Percentiles rank a stretch among this genome's conserved stretches.
Conservation (phyloP, 331 rosid genomes). For the Acacia pycnantha region DNA sequence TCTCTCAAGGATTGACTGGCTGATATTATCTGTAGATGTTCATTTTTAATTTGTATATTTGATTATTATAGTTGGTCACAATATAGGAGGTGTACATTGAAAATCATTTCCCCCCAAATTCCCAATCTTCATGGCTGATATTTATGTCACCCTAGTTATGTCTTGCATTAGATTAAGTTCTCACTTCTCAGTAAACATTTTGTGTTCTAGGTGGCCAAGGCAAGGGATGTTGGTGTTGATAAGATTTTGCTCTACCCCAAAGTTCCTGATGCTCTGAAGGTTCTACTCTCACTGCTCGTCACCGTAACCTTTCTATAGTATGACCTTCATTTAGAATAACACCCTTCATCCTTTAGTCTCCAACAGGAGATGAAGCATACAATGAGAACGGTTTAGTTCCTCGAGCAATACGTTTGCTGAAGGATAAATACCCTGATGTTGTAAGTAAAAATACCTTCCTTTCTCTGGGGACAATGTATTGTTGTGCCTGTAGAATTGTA, state of each 20-base stretch:
- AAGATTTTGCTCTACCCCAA: constrained; percentile 88
- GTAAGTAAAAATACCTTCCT: constrained; percentile 49
- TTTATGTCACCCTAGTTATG: background rate
- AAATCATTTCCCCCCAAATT: background rate
- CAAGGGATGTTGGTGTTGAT: constrained; percentile 88
- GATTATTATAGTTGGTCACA: background rate
- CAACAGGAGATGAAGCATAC: constrained; percentile 93
- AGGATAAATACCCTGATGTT: constrained; percentile 92
- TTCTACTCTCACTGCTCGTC: constrained; percentile 36
- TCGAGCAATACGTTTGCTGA: constrained; percentile 78
- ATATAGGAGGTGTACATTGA: background rate
- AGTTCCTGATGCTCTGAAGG: constrained; percentile 97
- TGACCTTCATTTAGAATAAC: constrained; percentile 26
- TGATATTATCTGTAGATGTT: background rate
- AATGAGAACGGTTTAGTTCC: constrained; percentile 89
- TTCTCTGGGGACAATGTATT: constrained; percentile 15
- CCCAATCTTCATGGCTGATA: constrained; percentile 4
- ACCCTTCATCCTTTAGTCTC: constrained; percentile 45
- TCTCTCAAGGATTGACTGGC: background rate
- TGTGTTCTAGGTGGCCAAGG: constrained; percentile 79
- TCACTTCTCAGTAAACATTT: constrained; percentile 23
- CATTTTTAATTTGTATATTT: background rate
- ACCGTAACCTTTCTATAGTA: constrained; percentile 19
- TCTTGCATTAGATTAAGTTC: background rate
- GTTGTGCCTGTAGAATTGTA: constrained; percentile 19